phyloP scores from a whole-genome alignment of 331 rosid species.

The Quercus tomentella region DNA sequence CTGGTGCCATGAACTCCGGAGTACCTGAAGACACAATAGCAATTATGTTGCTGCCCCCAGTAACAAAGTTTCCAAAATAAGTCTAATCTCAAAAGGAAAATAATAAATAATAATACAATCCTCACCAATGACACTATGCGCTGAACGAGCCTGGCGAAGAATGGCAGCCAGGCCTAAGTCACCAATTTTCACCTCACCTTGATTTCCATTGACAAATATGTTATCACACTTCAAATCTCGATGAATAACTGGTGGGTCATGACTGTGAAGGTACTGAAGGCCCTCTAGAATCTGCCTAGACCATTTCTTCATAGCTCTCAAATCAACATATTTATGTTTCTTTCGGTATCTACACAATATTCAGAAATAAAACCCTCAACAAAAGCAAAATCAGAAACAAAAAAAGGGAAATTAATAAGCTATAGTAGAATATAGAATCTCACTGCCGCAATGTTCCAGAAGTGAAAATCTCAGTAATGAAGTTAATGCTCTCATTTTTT shows the following conservation, averaged over 20 bases:
- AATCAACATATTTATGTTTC: slow-evolving; percentile 87
- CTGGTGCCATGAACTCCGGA: slow-evolving; percentile 98
- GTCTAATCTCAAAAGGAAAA: slow-evolving; percentile 10
- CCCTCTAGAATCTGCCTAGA: slow-evolving; percentile 97
- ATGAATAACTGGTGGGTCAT: slow-evolving; percentile 90
- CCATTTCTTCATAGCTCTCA: slow-evolving; percentile 98
- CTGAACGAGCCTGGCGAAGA: slow-evolving; percentile 83
- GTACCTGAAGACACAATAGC: slow-evolving; percentile 54
- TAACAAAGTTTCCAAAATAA: slow-evolving; percentile 7
- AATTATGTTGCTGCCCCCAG: slow-evolving; percentile 10
- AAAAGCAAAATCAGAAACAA: background rate
- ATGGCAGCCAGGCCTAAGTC: slow-evolving; percentile 94
- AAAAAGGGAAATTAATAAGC: background rate
- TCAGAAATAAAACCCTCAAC: background rate
- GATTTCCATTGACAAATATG: slow-evolving; percentile 94
- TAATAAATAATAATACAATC: slow-evolving; percentile 10
- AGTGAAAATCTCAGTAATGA: slow-evolving; percentile 96
- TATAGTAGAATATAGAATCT: slow-evolving; percentile 26
- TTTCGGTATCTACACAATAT: slow-evolving; percentile 57
- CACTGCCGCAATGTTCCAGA: slow-evolving; percentile 94
- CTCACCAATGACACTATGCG: slow-evolving; percentile 93
- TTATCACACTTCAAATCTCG: slow-evolving; percentile 95
- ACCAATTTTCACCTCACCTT: slow-evolving; percentile 98
- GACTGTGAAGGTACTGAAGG: slow-evolving; percentile 87
- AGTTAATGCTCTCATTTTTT: slow-evolving; percentile 68